Conservation (phyloP, 108 stramenopile genomes). For the Asterionellopsis glacialis region DNA sequence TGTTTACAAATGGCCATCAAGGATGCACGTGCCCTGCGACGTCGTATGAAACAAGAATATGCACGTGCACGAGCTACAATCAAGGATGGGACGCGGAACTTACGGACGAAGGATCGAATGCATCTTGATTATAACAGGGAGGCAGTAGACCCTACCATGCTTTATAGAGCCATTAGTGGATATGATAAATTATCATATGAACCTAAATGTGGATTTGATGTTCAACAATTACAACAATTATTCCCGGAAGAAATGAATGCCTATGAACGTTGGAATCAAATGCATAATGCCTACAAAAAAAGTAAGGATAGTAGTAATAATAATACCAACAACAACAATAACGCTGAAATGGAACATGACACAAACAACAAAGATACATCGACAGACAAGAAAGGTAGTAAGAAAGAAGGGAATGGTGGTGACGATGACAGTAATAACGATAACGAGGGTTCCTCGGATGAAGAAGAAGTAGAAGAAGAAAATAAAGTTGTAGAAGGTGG, state of each 20-base stretch:
- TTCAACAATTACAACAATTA: conserved; percentile 45
- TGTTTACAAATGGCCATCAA: conserved; percentile 56
- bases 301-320: too few species aligned
- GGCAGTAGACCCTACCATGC: conserved; percentile 37
- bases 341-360: too few species aligned
- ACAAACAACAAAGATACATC: background rate
- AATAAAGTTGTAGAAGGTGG: conserved; percentile 26
- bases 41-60: conserved; percentile 23
- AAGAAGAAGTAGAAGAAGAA: conserved; percentile 10
- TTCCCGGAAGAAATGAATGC: conserved; percentile 83
- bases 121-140: conserved; percentile 7
- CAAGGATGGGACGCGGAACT: background rate
- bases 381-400: conserved; percentile 8
- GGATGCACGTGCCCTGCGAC: conserved; percentile 69
- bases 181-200: conserved; percentile 35
- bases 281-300: conserved; percentile 49
- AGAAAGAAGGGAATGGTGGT: conserved; percentile 1
- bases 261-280: conserved; percentile 72
- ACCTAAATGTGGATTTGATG: conserved; percentile 59
- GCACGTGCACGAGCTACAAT: background rate
- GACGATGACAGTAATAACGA: conserved; percentile 4
- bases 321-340: too few species aligned
- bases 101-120: conserved; percentile 5
- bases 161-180: conserved; percentile 44
- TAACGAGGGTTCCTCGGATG: background rate